Evolutionary conservation across 805 yeast species (phyloP).

Genomic region (Lachancea dasiensis): DNA sequence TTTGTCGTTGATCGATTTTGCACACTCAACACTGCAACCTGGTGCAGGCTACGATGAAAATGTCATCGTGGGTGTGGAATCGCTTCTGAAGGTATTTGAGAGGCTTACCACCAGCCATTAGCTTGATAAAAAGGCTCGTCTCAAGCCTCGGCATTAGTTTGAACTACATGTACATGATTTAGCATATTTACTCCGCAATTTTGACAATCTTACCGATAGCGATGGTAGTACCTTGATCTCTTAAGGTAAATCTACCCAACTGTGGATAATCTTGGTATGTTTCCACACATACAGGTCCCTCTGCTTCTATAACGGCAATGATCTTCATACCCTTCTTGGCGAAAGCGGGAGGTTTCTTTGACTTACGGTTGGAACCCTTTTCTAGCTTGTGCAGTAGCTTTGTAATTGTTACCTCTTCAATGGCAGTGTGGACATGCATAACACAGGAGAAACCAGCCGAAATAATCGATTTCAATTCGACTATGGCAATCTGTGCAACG

Average conservation of each 20-base stretch:
- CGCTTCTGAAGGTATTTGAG: constrained; percentile 43
- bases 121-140: no score
- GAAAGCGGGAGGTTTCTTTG: constrained; percentile 95
- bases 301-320: constrained; percentile 82
- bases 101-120: no score
- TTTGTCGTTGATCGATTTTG: constrained; percentile 78
- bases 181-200: constrained; percentile 47
- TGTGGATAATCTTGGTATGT: constrained; percentile 89
- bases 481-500: constrained; percentile 95
- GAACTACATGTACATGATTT: constrained; percentile 1
- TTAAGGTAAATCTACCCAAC: constrained; percentile 94
- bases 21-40: constrained; percentile 65
- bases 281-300: constrained; percentile 89
- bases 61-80: constrained; percentile 62
- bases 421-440: constrained; percentile 98
- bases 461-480: constrained; percentile 88
- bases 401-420: constrained; percentile 84
- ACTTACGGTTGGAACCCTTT: constrained; percentile 93
- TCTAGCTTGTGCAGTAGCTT: constrained; percentile 87
- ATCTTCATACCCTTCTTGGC: constrained; percentile 99
- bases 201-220: constrained; percentile 98
- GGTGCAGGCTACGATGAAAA: constrained; percentile 70
- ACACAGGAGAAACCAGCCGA: constrained; percentile 97
- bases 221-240: constrained; percentile 97
- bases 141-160: not conserved